phyloP scores from a whole-genome alignment of 306 rosid species.

The Sophora flavescens region DNA sequence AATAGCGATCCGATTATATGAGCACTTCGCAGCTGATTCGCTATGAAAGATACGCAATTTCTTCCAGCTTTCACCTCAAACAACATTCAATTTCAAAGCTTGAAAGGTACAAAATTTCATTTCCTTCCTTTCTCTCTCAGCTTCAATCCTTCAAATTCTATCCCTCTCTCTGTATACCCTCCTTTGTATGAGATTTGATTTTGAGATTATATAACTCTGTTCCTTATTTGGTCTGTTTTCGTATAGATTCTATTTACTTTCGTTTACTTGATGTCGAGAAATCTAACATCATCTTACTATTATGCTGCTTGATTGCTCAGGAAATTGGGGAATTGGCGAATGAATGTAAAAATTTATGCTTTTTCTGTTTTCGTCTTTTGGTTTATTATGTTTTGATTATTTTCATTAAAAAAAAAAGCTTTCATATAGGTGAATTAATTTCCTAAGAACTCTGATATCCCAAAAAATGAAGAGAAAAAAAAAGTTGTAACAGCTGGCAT shows the following conservation, averaged over 20 bases:
- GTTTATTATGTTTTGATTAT: conserved; percentile 10
- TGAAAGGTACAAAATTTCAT: conserved; percentile 3
- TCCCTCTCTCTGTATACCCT: neutral
- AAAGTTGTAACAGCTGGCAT: neutral
- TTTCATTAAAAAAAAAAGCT: neutral
- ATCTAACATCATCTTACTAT: conserved; percentile 26
- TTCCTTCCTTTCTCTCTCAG: neutral
- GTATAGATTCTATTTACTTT: neutral
- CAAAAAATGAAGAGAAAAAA: neutral
- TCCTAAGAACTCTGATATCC: conserved; percentile 12
- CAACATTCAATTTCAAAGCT: neutral
- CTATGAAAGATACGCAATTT: neutral
- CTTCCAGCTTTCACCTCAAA: neutral
- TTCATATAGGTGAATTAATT: neutral
- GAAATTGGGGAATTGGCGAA: neutral
- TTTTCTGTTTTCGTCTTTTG: neutral
- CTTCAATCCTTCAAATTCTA: neutral
- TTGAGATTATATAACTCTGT: neutral
- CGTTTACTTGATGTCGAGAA: neutral
- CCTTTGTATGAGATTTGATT: neutral
- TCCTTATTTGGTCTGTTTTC: conserved; percentile 2
- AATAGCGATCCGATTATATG: conserved; percentile 8
- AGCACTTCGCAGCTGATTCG: conserved; percentile 24
- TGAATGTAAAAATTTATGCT: neutral
- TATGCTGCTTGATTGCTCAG: conserved; percentile 24